A percentile compares a stretch with the other conserved stretches of the same genome.
Evolutionary conservation across 116 monocot species (phyloP).

Genomic region (Iris pallida): DNA sequence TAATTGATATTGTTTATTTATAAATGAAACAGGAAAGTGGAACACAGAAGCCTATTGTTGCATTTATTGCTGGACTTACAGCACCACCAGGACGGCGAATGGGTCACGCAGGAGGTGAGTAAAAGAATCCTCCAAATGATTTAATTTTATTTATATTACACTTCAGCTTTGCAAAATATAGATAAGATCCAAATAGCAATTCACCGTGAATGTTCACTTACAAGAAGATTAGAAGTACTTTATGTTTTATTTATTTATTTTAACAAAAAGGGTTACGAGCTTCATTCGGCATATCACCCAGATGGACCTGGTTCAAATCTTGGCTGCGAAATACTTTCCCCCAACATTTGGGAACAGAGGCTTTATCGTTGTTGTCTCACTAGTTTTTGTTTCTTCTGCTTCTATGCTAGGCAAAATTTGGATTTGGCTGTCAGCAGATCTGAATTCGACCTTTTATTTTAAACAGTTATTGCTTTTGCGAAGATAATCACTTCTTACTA

Average conservation of each 20-base stretch:
- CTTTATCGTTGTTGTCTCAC: too few species aligned
- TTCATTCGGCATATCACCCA: too few species aligned
- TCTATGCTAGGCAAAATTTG: background rate
- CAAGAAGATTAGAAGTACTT: too few species aligned
- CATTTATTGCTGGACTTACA: slow-evolving; percentile 98
- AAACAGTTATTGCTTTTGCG: background rate
- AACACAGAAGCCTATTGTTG: slow-evolving; percentile 90
- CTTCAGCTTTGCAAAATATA: background rate
- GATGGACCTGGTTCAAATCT: too few species aligned
- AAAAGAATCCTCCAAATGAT: background rate
- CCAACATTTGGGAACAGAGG: too few species aligned
- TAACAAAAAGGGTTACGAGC: too few species aligned
- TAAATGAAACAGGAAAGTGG: slow-evolving; percentile 65
- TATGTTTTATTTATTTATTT: too few species aligned
- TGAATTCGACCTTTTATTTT: background rate
- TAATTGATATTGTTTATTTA: background rate
- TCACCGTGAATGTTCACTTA: background rate
- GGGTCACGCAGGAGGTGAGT: slow-evolving; percentile 96
- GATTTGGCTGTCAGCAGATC: background rate
- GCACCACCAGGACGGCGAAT: slow-evolving; percentile 96
- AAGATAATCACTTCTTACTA: too few species aligned
- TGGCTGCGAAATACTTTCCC: too few species aligned
- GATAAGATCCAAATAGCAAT: background rate
- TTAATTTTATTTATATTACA: background rate
- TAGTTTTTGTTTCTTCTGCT: too few species aligned